Evolutionary conservation across 257 asterid species (phyloP).

Genomic region (Nicotiana attenuata): DNA sequence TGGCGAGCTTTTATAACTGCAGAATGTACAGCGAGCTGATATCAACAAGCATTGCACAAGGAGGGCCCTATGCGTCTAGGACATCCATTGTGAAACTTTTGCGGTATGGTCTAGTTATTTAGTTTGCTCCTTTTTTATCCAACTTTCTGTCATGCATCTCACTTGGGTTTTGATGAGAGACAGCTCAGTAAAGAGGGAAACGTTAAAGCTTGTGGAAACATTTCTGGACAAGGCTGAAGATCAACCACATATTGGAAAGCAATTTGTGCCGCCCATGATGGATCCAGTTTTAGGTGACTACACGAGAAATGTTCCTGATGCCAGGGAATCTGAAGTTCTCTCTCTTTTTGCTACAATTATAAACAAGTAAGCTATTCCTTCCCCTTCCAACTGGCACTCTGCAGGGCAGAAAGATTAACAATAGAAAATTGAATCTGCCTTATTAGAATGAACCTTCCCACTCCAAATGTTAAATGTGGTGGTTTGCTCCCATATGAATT

Average conservation of each 20-base stretch:
- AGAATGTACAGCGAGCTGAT: conserved; percentile 99
- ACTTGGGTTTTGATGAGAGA: not conserved
- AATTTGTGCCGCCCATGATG: conserved; percentile 98
- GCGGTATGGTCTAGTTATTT: conserved; percentile 46
- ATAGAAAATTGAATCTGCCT: not conserved
- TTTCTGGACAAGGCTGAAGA: conserved; percentile 95
- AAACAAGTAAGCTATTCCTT: conserved; percentile 60
- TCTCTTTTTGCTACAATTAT: conserved; percentile 95
- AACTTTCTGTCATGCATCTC: not conserved
- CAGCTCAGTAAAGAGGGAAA: conserved; percentile 99
- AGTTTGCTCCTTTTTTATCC: not conserved
- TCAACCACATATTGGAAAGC: conserved; percentile 84
- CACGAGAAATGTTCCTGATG: conserved; percentile 95
- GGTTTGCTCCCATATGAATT: not conserved
- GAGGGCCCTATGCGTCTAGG: conserved; percentile 89
- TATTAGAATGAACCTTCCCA: not conserved
- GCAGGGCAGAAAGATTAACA: not conserved
- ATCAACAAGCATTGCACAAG: conserved; percentile 85
- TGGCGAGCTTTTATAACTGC: conserved; percentile 21
- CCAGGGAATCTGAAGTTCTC: conserved; percentile 98
- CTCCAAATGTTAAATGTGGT: not conserved
- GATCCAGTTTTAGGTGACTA: conserved; percentile 96
- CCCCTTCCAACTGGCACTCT: not conserved
- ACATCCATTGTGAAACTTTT: conserved; percentile 88
- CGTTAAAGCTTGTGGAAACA: conserved; percentile 89